These are phyloP conservation scores for Picochlorum sp. DNA, from an alignment of 139 green algal species.

Conservation along the genomic window DNA sequence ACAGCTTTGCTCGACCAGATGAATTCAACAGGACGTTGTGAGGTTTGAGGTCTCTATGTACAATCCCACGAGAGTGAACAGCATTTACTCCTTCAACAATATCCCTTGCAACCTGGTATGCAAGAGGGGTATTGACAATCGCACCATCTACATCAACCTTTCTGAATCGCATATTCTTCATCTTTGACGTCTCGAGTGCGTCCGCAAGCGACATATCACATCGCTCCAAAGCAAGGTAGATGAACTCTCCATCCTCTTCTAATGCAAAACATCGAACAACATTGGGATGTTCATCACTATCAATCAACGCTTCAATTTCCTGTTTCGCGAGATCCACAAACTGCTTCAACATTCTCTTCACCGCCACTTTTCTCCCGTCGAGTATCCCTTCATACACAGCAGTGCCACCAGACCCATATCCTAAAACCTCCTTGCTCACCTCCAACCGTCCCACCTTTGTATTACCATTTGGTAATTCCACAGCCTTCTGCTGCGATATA, in stretches of 20 bases:
- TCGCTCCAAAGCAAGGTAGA: conserved; percentile 94
- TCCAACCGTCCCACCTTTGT: conserved; percentile 19
- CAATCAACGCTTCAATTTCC: conserved; percentile 88
- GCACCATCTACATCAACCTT: neutral
- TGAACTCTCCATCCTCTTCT: conserved; percentile 93
- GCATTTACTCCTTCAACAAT: conserved; percentile 59
- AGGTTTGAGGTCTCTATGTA: conserved; percentile 85
- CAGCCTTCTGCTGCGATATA: neutral
- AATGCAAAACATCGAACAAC: conserved; percentile 86
- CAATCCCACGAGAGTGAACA: conserved; percentile 80
- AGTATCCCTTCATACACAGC: conserved; percentile 79
- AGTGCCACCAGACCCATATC: conserved; percentile 61
- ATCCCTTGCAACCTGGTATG: conserved; percentile 42
- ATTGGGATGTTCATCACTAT: conserved; percentile 92
- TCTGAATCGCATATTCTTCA: neutral
- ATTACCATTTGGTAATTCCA: neutral
- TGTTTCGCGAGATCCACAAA: conserved; percentile 83
- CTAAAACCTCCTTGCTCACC: conserved; percentile 58
- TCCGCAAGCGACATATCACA: conserved; percentile 61
- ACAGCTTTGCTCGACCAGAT: conserved; percentile 72
- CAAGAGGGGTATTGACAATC: conserved; percentile 22
- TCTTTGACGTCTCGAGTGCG: conserved; percentile 1
- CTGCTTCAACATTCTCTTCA: conserved; percentile 82
- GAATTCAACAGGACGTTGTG: conserved; percentile 90
- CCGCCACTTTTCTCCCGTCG: conserved; percentile 71